These are phyloP conservation scores for Endotrypanum monterogeii DNA, from an alignment of 208 protist genomes.

Conservation along the genomic window DNA sequence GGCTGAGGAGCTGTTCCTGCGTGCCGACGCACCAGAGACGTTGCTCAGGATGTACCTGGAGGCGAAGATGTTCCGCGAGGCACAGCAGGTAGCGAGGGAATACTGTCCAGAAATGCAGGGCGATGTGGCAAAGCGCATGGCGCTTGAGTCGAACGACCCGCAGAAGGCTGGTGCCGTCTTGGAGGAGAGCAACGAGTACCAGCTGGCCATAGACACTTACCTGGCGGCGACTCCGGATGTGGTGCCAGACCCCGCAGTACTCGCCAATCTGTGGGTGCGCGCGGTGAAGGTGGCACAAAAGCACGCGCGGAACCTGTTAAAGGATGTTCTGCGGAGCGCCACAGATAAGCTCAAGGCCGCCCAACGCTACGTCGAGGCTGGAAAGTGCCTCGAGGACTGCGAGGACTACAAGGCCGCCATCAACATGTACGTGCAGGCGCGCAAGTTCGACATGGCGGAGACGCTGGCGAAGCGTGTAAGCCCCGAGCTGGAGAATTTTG, in stretches of 20 bases:
- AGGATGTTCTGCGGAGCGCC: constrained; percentile 76
- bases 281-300: constrained; percentile 95
- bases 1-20: constrained; percentile 92
- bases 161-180: constrained; percentile 87
- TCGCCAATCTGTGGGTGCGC: constrained; percentile 92
- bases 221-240: constrained; percentile 77
- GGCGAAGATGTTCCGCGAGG: constrained; percentile 92
- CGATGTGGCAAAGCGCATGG: constrained; percentile 87
- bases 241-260: constrained; percentile 59
- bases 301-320: constrained; percentile 82
- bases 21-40: constrained; percentile 92
- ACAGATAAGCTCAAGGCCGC: constrained; percentile 81
- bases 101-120: constrained; percentile 87
- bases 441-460: constrained; percentile 93
- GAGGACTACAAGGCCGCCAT: constrained; percentile 93
- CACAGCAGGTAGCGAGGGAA: constrained; percentile 91
- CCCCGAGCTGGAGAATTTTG: constrained; percentile 88
- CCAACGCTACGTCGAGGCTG: constrained; percentile 86
- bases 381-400: constrained; percentile 88
- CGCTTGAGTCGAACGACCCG: constrained; percentile 84
- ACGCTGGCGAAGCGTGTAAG: constrained; percentile 82
- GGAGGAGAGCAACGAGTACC: constrained; percentile 94
- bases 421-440: constrained; percentile 94
- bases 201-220: constrained; percentile 95
- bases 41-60: constrained; percentile 95